Percentiles rank a stretch among this genome's conserved stretches.
phyloP scores from a whole-genome alignment of 495 filamentous ascomycete genomes.

The Aspergillus ellipticus region DNA sequence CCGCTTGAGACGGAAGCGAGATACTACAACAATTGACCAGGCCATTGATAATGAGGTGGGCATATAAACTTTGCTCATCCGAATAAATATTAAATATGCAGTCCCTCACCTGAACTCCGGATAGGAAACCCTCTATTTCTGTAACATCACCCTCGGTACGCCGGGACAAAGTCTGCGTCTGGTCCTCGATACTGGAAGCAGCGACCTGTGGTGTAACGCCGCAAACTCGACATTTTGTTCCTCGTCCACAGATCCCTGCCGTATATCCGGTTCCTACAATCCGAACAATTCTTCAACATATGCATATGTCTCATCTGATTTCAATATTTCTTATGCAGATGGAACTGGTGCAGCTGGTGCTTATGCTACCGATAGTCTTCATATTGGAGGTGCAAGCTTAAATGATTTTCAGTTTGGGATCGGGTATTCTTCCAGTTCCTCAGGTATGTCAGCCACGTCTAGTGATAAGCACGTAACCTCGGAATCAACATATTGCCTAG shows the following conservation, averaged over 20 bases:
- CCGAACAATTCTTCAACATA: constrained; percentile 81
- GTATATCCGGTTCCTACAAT: constrained; percentile 60
- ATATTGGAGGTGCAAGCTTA: constrained; percentile 60
- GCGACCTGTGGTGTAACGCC: constrained; percentile 85
- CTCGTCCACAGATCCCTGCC: constrained; percentile 43
- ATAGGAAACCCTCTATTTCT: constrained; percentile 59
- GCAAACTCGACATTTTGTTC: constrained; percentile 59
- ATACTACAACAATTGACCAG: constrained; percentile 28
- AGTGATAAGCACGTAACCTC: no score
- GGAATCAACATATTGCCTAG: not conserved
- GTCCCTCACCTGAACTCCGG: not conserved
- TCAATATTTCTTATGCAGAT: constrained; percentile 92
- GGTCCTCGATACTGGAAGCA: constrained; percentile 80
- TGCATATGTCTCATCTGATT: constrained; percentile 67
- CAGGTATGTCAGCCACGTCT: constrained; percentile 22
- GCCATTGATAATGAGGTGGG: constrained; percentile 45
- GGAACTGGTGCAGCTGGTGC: constrained; percentile 76
- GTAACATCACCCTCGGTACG: constrained; percentile 70
- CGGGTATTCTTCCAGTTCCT: constrained; percentile 67
- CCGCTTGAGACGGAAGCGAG: constrained; percentile 32
- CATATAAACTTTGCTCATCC: constrained; percentile 2
- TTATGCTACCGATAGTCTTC: constrained; percentile 76
- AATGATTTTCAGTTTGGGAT: constrained; percentile 78
- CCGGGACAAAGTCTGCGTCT: constrained; percentile 61
- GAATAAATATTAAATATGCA: not conserved